phyloP scores from a whole-genome alignment of 2,329 filamentous ascomycete species.

The Leptodontidium sp. region DNA sequence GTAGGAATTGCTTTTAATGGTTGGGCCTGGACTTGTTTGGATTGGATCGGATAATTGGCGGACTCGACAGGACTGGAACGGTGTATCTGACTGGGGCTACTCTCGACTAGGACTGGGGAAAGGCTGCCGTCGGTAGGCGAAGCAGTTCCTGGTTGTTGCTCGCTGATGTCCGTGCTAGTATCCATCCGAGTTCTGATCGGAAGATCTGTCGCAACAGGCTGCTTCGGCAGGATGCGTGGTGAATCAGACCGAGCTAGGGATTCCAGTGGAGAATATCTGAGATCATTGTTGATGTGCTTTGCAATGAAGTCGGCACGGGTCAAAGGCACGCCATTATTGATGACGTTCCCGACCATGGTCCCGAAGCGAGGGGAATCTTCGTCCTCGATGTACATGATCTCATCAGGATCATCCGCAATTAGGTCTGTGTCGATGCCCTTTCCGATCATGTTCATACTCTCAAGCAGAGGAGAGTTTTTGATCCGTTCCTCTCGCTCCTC shows the following conservation, averaged over 20 bases:
- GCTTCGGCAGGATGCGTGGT: too few relatives aligned
- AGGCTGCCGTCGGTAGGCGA: too few relatives aligned
- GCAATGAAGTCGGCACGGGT: neutral
- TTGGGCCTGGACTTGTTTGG: neutral
- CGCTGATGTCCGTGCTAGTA: too few relatives aligned
- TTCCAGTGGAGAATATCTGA: neutral
- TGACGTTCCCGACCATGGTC: neutral
- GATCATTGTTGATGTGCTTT: neutral
- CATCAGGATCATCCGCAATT: neutral
- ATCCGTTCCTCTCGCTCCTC: neutral
- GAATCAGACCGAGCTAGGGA: too few relatives aligned
- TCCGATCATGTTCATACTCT: neutral
- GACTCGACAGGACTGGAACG: neutral
- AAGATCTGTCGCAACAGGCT: too few relatives aligned
- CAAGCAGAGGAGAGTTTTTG: neutral
- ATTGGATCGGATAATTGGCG: neutral
- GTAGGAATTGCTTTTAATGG: too few relatives aligned
- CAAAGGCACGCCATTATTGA: neutral
- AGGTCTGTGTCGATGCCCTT: neutral
- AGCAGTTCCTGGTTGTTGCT: too few relatives aligned
- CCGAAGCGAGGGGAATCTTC: neutral
- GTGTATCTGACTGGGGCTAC: too few relatives aligned
- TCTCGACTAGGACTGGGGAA: too few relatives aligned
- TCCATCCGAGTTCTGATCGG: too few relatives aligned
- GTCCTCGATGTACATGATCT: neutral